A percentile compares a stretch with the other conserved stretches of the same genome.
Conservation (phyloP, 768 basidiomycete species). For the Naganishia randhawae region DNA sequence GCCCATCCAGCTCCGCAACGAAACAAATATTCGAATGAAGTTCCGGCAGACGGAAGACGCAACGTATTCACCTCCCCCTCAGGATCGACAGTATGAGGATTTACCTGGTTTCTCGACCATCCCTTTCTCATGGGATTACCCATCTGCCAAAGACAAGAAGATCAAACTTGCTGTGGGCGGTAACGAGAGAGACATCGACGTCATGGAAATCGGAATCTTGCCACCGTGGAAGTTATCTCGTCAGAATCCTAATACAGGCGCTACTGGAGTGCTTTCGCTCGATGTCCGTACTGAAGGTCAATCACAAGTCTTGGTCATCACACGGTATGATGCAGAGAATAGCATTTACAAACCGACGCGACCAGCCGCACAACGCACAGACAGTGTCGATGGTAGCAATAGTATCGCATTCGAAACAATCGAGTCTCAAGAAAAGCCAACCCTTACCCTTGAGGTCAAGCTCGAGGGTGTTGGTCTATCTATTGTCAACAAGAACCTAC, state of each 20-base stretch:
- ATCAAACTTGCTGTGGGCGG: constrained; percentile 64
- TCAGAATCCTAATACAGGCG: constrained; percentile 29
- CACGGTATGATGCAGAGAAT: constrained; percentile 74
- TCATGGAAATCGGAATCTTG: constrained; percentile 91
- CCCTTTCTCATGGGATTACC: constrained; percentile 89
- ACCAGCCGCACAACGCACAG: constrained; percentile 54
- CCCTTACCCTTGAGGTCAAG: constrained; percentile 66
- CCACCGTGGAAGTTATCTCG: constrained; percentile 73
- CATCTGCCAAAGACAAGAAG: constrained; percentile 76
- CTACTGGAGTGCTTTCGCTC: constrained; percentile 69
- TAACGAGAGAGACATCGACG: constrained; percentile 68
- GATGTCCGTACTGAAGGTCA: constrained; percentile 87
- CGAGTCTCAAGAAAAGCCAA: constrained; percentile 65
- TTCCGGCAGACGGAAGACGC: constrained; percentile 68
- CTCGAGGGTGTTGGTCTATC: constrained; percentile 90
- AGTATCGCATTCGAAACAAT: constrained; percentile 78
- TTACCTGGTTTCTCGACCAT: constrained; percentile 49
- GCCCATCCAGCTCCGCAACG: constrained; percentile 89
- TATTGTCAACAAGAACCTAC: constrained; percentile 75
- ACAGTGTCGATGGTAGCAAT: constrained; percentile 64
- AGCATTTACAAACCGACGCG: constrained; percentile 81
- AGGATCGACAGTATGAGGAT: constrained; percentile 31
- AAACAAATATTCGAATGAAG: constrained; percentile 66
- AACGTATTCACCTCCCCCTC: constrained; percentile 52
- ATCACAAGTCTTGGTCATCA: constrained; percentile 78